Conservation (phyloP, 2,329 filamentous ascomycete species). For the Fusarium zealandicum region DNA sequence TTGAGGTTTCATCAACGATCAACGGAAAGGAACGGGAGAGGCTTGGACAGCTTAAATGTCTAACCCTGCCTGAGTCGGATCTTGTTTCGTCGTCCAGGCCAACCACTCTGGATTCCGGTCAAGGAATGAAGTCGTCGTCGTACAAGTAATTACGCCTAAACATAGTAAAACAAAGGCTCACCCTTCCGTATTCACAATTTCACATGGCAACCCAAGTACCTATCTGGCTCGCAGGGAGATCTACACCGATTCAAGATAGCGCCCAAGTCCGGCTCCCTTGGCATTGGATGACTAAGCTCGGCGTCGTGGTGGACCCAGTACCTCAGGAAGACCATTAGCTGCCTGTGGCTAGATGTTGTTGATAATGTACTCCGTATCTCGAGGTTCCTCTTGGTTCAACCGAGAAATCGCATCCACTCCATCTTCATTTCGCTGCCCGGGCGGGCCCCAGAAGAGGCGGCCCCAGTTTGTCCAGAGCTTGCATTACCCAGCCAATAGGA, state of each 20-base stretch:
- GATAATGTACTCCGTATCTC: slow-evolving; percentile 6
- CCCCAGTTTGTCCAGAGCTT: slow-evolving; percentile 6
- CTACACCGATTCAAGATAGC: slow-evolving; percentile 33
- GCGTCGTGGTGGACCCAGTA: background rate
- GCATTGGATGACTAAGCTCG: slow-evolving; percentile 10
- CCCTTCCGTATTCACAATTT: background rate
- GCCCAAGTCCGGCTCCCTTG: slow-evolving; percentile 18
- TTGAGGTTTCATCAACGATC: slow-evolving; percentile 4
- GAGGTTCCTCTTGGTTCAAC: slow-evolving; percentile 2
- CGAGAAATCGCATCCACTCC: slow-evolving; percentile 30
- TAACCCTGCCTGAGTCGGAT: background rate
- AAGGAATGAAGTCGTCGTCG: background rate
- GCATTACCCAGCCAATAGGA: slow-evolving; percentile 29
- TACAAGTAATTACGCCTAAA: too few relatives aligned
- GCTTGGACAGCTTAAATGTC: slow-evolving; percentile 1
- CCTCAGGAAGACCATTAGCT: slow-evolving; percentile 5
- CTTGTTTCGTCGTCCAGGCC: slow-evolving; percentile 4
- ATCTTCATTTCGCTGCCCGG: slow-evolving; percentile 38
- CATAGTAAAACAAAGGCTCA: background rate
- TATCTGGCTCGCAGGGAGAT: slow-evolving; percentile 14
- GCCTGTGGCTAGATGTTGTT: background rate
- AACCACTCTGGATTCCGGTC: background rate
- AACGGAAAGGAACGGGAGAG: slow-evolving; percentile 32
- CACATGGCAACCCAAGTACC: background rate
- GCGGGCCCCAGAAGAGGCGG: slow-evolving; percentile 1